These are phyloP conservation scores for Stagonosporopsis cucurbitacearum DNA, from an alignment of 2,329 filamentous ascomycete genomes.

Conservation along the genomic window DNA sequence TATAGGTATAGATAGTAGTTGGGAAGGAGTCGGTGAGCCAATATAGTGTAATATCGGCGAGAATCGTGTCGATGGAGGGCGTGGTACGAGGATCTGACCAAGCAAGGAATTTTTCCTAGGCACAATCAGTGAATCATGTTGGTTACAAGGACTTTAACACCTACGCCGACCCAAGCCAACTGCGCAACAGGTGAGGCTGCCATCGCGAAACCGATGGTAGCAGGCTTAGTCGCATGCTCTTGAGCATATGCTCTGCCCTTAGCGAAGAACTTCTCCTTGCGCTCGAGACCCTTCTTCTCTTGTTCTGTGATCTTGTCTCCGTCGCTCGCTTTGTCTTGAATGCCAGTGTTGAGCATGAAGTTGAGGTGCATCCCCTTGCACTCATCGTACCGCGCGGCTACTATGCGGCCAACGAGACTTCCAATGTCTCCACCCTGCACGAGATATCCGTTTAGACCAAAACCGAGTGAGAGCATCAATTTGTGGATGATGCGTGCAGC, in stretches of 20 bases:
- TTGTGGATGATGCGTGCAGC: constrained; percentile 57
- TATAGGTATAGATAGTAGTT: constrained; percentile 59
- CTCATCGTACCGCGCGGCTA: constrained; percentile 52
- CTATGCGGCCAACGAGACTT: constrained; percentile 51
- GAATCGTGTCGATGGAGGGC: constrained; percentile 52
- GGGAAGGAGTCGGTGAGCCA: constrained; percentile 62
- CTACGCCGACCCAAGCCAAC: constrained; percentile 61
- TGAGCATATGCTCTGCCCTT: constrained; percentile 58
- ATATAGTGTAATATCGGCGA: constrained; percentile 60
- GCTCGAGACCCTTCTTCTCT: constrained; percentile 51
- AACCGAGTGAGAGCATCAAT: constrained; percentile 61
- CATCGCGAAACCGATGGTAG: constrained; percentile 63
- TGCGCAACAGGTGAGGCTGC: constrained; percentile 62
- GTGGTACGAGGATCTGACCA: constrained; percentile 56
- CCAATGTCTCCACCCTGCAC: constrained; percentile 66
- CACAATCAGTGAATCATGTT: not conserved
- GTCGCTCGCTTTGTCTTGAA: constrained; percentile 21
- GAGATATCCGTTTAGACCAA: constrained; percentile 57
- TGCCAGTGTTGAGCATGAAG: constrained; percentile 32
- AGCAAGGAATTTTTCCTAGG: constrained; percentile 60
- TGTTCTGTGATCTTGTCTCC: constrained; percentile 31
- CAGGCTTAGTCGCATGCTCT: constrained; percentile 62
- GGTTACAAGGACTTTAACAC: not conserved
- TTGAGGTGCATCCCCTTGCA: constrained; percentile 56
- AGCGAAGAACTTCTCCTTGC: constrained; percentile 49